Base-by-base conservation (phyloP, 2,329 filamentous ascomycete species). In the Fusarium veterinarium region DNA sequence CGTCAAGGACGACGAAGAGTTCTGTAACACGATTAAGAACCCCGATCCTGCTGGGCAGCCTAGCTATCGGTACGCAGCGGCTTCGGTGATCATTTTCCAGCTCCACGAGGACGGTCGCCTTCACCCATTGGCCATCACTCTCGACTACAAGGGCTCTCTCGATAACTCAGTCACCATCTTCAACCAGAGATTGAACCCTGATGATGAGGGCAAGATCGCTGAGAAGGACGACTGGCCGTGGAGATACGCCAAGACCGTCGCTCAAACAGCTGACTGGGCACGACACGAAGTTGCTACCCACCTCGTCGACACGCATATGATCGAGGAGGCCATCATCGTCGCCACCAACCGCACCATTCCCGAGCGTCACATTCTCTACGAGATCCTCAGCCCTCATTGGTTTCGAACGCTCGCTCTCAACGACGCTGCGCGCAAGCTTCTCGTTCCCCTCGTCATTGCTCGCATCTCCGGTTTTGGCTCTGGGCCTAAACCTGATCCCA, bases 161-260 rank as follows among this genome's bases (percentile, higher is more conserved):
- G 48, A 62, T 4, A 57, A 60, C 3, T 73, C 70, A 0, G 20
- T 71, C 41, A 73, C 70, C 35, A 68, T 73, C 16, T 73, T 73
- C 57, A 73, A 73, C 28, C 17, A 31, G 11, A 67, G 67, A 14
- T 5, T 73, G 19, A 58, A 19, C 2, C 71, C 71, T 1, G 70
- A 71, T 20, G 70, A 68, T 7, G 51, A 60, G 19, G 38, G 56
- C 4, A 10, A 44, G 0, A 12, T 73, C 19, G 42, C 59, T 9
- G 67, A 73, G 49, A 73, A 71, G 41, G 56, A 71, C 1, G 70
- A 73, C 33, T 73, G 71, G 71, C 62, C 71, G 0, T 73, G 71
- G 71, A 35, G 71, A 45, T 73, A 73, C 4, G 71, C 71, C 44
- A 73, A 73, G 45, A 73, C 71, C 1, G 69, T 72, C 4, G 71